Evolutionary conservation across 257 asterid genomes (phyloP).

Genomic region (Rauvolfia tetraphylla): DNA sequence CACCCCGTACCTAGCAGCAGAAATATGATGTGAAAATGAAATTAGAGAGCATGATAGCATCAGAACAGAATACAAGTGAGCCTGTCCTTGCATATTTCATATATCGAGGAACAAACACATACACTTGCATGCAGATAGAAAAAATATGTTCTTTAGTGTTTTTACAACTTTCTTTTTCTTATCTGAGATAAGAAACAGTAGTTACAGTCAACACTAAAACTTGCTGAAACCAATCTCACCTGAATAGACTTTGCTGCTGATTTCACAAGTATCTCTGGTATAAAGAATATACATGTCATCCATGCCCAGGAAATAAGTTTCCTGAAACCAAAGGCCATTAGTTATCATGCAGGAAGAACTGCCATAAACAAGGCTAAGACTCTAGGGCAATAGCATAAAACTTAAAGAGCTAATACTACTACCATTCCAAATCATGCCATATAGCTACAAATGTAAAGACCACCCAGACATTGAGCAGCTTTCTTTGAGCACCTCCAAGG

Average conservation of each 20-base stretch:
- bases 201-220: background rate
- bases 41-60: slow-evolving; percentile 12
- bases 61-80: background rate
- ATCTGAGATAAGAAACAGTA: background rate
- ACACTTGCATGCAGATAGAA: background rate
- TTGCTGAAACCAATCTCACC: slow-evolving; percentile 38
- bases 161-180: background rate
- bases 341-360: slow-evolving; percentile 15
- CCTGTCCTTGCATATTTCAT: background rate
- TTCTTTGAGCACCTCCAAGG: slow-evolving; percentile 81
- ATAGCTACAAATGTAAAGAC: slow-evolving; percentile 94
- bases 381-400: slow-evolving; percentile 11
- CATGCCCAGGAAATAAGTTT: slow-evolving; percentile 99
- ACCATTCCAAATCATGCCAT: slow-evolving; percentile 99
- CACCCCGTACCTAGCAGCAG: slow-evolving; percentile 58
- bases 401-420: slow-evolving; percentile 24
- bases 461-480: slow-evolving; percentile 92
- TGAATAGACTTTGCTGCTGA: slow-evolving; percentile 55
- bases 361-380: slow-evolving; percentile 14
- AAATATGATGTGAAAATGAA: slow-evolving; percentile 14
- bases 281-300: slow-evolving; percentile 91
- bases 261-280: slow-evolving; percentile 88
- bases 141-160: background rate
- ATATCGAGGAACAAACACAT: background rate
- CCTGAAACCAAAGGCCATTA: slow-evolving; percentile 49